Evolutionary conservation across 257 asterid species (phyloP).

Genomic region (Echites panduratus): DNA sequence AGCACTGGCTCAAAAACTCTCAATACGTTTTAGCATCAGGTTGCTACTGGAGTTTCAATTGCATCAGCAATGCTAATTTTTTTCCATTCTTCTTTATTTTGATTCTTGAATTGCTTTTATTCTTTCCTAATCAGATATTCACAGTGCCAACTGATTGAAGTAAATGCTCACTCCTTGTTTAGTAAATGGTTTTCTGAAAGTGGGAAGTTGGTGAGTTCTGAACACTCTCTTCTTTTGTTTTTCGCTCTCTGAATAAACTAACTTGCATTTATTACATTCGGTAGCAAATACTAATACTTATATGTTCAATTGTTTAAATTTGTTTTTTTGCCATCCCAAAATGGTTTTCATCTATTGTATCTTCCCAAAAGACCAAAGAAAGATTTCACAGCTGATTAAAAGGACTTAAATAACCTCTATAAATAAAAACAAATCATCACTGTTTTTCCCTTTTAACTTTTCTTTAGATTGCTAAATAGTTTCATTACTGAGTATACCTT

Average conservation of each 20-base stretch:
- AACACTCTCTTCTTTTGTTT: constrained; percentile 10
- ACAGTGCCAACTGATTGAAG: constrained; percentile 86
- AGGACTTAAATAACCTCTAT: not conserved
- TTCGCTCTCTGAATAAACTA: not conserved
- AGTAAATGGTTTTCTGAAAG: constrained; percentile 99
- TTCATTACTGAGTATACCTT: not conserved
- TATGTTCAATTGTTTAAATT: not conserved
- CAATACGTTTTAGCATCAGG: constrained; percentile 86
- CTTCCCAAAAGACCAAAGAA: not conserved
- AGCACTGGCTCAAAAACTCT: constrained; percentile 93
- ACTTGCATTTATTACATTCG: not conserved
- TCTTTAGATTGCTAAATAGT: not conserved
- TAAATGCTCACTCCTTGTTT: constrained; percentile 95
- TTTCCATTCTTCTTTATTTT: not conserved
- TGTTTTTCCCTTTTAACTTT: not conserved
- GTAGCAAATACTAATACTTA: no score
- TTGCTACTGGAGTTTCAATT: constrained; percentile 19
- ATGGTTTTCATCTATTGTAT: not conserved
- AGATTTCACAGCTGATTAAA: not conserved
- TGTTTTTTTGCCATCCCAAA: not conserved
- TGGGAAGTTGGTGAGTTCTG: constrained; percentile 79
- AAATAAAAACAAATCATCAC: no score
- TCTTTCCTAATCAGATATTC: constrained; percentile 51
- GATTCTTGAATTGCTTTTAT: not conserved
- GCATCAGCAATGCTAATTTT: not conserved